Evolutionary conservation across 2,329 filamentous ascomycete genomes (phyloP).

Genomic region (Exophiala xenobiotica): DNA sequence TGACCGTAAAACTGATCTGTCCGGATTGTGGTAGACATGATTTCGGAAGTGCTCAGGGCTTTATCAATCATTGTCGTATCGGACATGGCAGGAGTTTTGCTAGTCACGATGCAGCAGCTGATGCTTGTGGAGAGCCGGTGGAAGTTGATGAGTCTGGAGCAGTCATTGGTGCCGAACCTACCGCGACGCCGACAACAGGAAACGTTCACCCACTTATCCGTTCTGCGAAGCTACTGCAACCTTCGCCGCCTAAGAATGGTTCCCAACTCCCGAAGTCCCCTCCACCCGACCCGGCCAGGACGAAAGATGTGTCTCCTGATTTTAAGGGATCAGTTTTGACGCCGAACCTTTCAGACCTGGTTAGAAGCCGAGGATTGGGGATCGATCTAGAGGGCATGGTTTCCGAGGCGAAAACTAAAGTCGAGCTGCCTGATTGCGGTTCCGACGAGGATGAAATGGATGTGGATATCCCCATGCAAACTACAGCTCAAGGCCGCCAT

Average conservation of each 20-base stretch:
- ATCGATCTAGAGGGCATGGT: slow-evolving; percentile 61
- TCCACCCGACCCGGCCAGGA: too few relatives aligned
- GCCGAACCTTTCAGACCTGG: slow-evolving; percentile 66
- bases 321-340: slow-evolving; percentile 43
- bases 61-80: slow-evolving; percentile 98
- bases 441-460: slow-evolving; percentile 40
- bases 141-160: slow-evolving; percentile 63
- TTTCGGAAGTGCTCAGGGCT: slow-evolving; percentile 96
- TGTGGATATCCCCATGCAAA: slow-evolving; percentile 31
- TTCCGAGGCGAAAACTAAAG: slow-evolving; percentile 52
- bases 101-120: slow-evolving; percentile 90
- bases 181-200: slow-evolving; percentile 38
- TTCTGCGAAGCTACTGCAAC: slow-evolving; percentile 50
- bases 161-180: slow-evolving; percentile 42
- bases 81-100: slow-evolving; percentile 91
- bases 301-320: slow-evolving; percentile 22
- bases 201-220: slow-evolving; percentile 64
- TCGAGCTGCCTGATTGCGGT: slow-evolving; percentile 41
- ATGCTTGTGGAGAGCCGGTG: slow-evolving; percentile 80
- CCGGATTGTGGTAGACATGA: slow-evolving; percentile 83
- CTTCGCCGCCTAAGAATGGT: slow-evolving; percentile 27
- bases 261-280: too few relatives aligned
- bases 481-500: slow-evolving; percentile 21
- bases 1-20: slow-evolving; percentile 87
- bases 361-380: slow-evolving; percentile 61